Evolutionary conservation across 805 yeast genomes (phyloP), one percentile per base, ranked within the genome.

Genomic region (Zygotorulaspora danielsina): DNA sequence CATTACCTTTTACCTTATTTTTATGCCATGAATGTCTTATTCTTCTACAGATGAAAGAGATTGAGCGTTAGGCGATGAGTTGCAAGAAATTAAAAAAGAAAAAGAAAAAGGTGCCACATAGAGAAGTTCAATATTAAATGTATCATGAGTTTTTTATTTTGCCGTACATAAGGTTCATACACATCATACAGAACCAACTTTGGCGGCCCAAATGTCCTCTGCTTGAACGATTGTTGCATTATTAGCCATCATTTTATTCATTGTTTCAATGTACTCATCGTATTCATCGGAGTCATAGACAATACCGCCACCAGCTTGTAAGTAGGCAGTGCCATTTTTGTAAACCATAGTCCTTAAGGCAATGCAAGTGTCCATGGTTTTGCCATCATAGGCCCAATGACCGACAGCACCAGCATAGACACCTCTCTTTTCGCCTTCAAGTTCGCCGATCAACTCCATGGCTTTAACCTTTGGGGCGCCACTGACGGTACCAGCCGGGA

Each of bases 341-440:
- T 76, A 82, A 32, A 93, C 88, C 98, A 93, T 90, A 0, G 99
- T 93, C 66, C 99, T 78, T 53, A 93, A 70, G 0, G 98, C 98
- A 61, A 93, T 93, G 66, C 98, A 93, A 1, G 97, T 93, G 59
- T 93, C 95, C 97, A 93, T 90, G 19, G 87, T 75, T 52, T 76
- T 78, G n/a, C 90, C 87, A 55, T 88, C 96, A 60, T 89, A 93
- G 1, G 96, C 88, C 96, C 97, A 93, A 61, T 84, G 84, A 6
- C 99, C 98, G 13, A 93, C 97, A 2, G 98, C 98, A 46, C 98
- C 98, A 0, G 99, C 98, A 59, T 93, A 93, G 6, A 90, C 89
- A 32, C 97, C 98, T 58, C 98, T 74, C 57, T 87, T 86, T 59
- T 90, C 97, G 45, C 77, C 74, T 60, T 93, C 98, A 34, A 90